phyloP scores from a whole-genome alignment of 371 early-diverging fungal species.

The Funneliformis caledonium region DNA sequence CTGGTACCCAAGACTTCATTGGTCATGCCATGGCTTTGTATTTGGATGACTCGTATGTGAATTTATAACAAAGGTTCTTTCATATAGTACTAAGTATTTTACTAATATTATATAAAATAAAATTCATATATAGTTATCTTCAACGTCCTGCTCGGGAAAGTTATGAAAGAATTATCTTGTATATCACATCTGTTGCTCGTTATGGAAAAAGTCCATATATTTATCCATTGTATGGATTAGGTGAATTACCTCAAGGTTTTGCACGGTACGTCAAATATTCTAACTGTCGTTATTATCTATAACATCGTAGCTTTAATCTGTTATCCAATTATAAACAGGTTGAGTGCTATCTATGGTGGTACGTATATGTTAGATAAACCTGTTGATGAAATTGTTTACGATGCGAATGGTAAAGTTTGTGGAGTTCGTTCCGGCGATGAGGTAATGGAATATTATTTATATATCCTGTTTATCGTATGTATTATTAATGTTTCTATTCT shows the following conservation, averaged over 20 bases:
- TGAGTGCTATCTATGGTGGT: constrained; percentile 97
- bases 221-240: constrained; percentile 99
- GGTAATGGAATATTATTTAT: constrained; percentile 38
- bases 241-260: constrained; percentile 99
- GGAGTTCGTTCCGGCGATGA: constrained; percentile 92
- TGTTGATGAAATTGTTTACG: constrained; percentile 88
- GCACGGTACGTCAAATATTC: constrained; percentile 72
- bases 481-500: background rate
- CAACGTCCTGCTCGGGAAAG: constrained; percentile 88
- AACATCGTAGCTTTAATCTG: background rate
- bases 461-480: background rate
- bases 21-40: constrained; percentile 99
- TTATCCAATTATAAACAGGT: constrained; percentile 45
- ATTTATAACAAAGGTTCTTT: background rate
- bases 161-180: constrained; percentile 92
- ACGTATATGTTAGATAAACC: constrained; percentile 96
- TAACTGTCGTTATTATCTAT: constrained; percentile 25
- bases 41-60: constrained; percentile 75
- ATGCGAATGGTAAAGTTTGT: constrained; percentile 74
- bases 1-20: constrained; percentile 95
- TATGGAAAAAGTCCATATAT: constrained; percentile 99
- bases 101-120: constrained; percentile 3
- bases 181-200: constrained; percentile 94
- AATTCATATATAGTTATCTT: constrained; percentile 66
- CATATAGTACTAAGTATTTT: background rate